These are phyloP conservation scores for Leucocoprinus birnbaumii DNA, from an alignment of 768 basidiomycete species.

Conservation along the genomic window DNA sequence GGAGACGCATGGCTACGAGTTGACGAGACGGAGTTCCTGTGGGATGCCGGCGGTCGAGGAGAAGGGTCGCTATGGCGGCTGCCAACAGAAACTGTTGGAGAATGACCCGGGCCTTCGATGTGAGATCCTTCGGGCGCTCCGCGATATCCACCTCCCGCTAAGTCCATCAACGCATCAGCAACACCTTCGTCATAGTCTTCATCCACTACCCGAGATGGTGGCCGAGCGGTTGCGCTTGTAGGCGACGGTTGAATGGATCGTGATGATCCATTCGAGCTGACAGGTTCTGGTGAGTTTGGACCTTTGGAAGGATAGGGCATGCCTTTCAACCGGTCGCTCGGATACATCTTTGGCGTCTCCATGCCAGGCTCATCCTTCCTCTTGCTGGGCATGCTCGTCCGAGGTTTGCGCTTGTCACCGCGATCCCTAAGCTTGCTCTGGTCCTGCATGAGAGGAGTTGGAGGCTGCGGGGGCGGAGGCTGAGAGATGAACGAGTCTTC, in stretches of 20 bases:
- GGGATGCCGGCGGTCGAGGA: conserved; percentile 45
- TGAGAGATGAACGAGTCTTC: conserved; percentile 11
- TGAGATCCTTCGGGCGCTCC: conserved; percentile 22
- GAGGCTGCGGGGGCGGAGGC: conserved; percentile 11
- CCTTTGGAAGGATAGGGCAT: conserved; percentile 27
- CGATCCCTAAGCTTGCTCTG: conserved; percentile 8
- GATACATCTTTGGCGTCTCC: conserved; percentile 37
- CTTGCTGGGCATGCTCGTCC: conserved; percentile 16
- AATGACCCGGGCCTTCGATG: conserved; percentile 41
- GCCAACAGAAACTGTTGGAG: conserved; percentile 57
- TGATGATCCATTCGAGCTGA: conserved; percentile 67
- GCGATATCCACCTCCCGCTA: conserved; percentile 41
- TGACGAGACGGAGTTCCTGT: conserved; percentile 69
- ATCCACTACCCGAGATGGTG: conserved; percentile 71
- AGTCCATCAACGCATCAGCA: conserved; percentile 78
- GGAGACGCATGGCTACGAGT: conserved; percentile 66
- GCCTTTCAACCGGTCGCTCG: conserved; percentile 14
- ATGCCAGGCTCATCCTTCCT: conserved; percentile 46
- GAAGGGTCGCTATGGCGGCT: conserved; percentile 51
- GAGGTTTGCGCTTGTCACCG: conserved; percentile 15
- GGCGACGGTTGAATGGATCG: conserved; percentile 74
- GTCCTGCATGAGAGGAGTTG: conserved; percentile 7
- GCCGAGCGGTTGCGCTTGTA: conserved; percentile 54
- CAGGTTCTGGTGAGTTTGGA: conserved; percentile 54
- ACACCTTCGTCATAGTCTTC: conserved; percentile 93